Base-by-base conservation (phyloP, 2,329 filamentous ascomycete species). In the Biscogniauxia marginata region DNA sequence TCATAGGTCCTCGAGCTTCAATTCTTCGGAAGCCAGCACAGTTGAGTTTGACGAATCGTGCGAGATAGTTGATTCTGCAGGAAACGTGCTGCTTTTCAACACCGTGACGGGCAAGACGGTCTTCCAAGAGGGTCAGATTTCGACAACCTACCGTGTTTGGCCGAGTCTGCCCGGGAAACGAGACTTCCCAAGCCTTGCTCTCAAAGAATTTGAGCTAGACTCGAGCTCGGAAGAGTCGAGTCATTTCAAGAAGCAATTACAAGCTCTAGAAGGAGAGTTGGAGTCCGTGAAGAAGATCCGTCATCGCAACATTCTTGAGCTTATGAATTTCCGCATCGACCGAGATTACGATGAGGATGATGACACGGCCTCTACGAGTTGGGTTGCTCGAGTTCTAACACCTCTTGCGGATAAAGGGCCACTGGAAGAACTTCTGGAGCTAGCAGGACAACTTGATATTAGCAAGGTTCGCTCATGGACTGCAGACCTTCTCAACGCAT, bases 391-490 rank as follows among this genome's bases (percentile, higher is more conserved):
- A 63, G 79, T 95, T 3, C 78, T 97, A 20, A 87, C 83, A 45
- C 89, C 93, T 49, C 82, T 90, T 65, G 89, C 90, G 9, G 88
- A 91, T 52, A 92, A 90, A 70, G 92, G 91, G 0, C 90, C 93
- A 0, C 76, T 99, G 13, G 84, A 88, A 23, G 91, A 96, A 65
- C 79, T 96, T 19, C 79, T 99, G 24, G 88, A 93, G 55, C 83
- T 93, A 58, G 85, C 91, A 45, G 91, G 89, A 4, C 83, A 83
- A 24, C 77, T 97, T 50, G 84, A 88, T 45, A 83, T 90, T 51
- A 84, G 84, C 61, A 93, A 88, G 69, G 87, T 93, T 46, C 88
- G 92, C 52, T 87, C 90, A 21, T 98, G 92, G 88, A 95, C 91
- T n/a, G 86, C 93, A 57, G 91, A 96, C 66, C 79, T 99, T 18